Evolutionary conservation across 768 basidiomycete species (phyloP).

Genomic region (Wakefieldia striispora): DNA sequence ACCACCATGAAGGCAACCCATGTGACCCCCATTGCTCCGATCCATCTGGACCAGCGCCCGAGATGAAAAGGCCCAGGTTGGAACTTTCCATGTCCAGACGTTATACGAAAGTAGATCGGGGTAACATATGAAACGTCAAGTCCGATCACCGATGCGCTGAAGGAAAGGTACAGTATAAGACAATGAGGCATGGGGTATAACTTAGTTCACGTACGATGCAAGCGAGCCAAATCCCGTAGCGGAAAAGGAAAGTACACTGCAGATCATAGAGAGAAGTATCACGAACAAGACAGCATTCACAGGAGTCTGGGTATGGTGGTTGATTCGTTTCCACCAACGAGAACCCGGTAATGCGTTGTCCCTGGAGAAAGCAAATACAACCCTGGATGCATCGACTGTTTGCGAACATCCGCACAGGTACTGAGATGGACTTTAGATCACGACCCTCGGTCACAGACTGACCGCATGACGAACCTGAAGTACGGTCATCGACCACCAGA

Average conservation of each 20-base stretch:
- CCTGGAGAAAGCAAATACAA: constrained; percentile 43
- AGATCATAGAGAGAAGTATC: constrained; percentile 28
- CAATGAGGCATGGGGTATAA: neutral
- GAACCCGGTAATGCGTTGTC: constrained; percentile 40
- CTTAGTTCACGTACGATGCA: constrained; percentile 28
- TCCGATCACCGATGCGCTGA: constrained; percentile 33
- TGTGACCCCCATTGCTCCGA: constrained; percentile 29
- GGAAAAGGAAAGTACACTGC: constrained; percentile 36
- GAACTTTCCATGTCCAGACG: constrained; percentile 32
- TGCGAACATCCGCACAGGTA: constrained; percentile 46
- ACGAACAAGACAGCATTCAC: constrained; percentile 43
- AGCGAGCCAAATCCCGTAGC: constrained; percentile 32
- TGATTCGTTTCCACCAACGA: constrained; percentile 35
- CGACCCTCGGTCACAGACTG: neutral
- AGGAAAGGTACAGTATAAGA: neutral
- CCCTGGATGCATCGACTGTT: constrained; percentile 45
- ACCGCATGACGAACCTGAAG: constrained; percentile 37
- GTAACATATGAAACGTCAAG: constrained; percentile 39
- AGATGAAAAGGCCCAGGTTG: constrained; percentile 36
- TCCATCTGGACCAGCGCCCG: constrained; percentile 27
- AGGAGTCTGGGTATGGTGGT: constrained; percentile 32
- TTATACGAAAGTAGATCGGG: constrained; percentile 37
- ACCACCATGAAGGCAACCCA: constrained; percentile 36
- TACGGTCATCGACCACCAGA: constrained; percentile 44
- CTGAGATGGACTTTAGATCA: constrained; percentile 16